Evolutionary conservation across 2,329 filamentous ascomycete genomes (phyloP).

Genomic region (Stemphylium beticola): DNA sequence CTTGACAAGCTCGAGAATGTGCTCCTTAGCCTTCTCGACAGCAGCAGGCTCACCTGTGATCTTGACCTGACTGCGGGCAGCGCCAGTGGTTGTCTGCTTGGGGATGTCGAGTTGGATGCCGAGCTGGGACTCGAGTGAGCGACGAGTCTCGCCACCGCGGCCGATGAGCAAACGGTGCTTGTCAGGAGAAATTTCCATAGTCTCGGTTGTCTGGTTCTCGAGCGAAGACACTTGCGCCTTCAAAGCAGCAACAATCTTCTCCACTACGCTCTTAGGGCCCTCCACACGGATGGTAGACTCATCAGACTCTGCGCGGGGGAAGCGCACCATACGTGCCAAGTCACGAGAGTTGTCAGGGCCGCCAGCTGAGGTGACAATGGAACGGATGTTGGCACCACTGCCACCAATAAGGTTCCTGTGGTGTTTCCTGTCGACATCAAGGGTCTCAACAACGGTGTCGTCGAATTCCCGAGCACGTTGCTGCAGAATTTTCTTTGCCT

Average conservation of each 20-base stretch:
- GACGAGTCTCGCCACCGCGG: slow-evolving; percentile 85
- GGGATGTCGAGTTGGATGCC: slow-evolving; percentile 88
- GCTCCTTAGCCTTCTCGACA: slow-evolving; percentile 84
- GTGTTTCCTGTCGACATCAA: slow-evolving; percentile 94
- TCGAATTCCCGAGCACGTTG: slow-evolving; percentile 88
- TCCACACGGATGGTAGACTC: slow-evolving; percentile 87
- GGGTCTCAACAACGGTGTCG: slow-evolving; percentile 80
- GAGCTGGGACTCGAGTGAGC: slow-evolving; percentile 84
- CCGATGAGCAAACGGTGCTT: slow-evolving; percentile 94
- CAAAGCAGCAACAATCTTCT: slow-evolving; percentile 86
- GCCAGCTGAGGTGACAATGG: slow-evolving; percentile 85
- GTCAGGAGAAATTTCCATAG: slow-evolving; percentile 81
- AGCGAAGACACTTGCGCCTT: slow-evolving; percentile 81
- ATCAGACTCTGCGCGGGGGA: slow-evolving; percentile 85
- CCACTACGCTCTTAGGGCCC: slow-evolving; percentile 81
- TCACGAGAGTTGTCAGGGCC: slow-evolving; percentile 85
- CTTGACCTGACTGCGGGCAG: slow-evolving; percentile 83
- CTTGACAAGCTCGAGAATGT: slow-evolving; percentile 80
- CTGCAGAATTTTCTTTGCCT: slow-evolving; percentile 88
- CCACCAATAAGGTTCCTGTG: slow-evolving; percentile 89
- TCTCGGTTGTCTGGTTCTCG: slow-evolving; percentile 79
- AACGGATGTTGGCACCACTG: slow-evolving; percentile 82
- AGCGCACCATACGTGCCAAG: slow-evolving; percentile 88
- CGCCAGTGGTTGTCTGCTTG: slow-evolving; percentile 71
- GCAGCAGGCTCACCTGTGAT: slow-evolving; percentile 78